Evolutionary conservation across 768 basidiomycete species (phyloP).

Genomic region (Cyclocybe cylindracea): DNA sequence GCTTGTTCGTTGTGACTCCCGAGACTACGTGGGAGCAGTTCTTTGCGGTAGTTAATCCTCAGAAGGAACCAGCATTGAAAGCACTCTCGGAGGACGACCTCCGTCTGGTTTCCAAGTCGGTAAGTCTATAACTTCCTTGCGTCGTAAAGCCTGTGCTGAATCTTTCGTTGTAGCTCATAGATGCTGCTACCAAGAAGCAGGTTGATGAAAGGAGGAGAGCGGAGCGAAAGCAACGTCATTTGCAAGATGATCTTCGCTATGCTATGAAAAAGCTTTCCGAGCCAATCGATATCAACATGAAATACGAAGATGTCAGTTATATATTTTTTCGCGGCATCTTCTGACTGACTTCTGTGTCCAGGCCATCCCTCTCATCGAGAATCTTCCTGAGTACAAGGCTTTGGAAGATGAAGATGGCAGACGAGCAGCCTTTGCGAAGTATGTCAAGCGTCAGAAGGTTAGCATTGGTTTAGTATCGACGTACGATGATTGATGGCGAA

Average conservation of each 20-base stretch:
- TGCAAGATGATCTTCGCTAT: constrained; percentile 95
- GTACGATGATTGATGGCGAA: neutral
- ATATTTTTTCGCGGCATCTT: neutral
- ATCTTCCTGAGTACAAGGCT: constrained; percentile 84
- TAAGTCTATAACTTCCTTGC: constrained; percentile 34
- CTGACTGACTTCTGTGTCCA: constrained; percentile 27
- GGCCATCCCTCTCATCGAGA: constrained; percentile 75
- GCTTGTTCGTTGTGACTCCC: constrained; percentile 42
- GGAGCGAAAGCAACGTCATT: constrained; percentile 82
- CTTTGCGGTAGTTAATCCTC: constrained; percentile 50
- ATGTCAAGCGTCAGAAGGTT: constrained; percentile 89
- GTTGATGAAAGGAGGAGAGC: constrained; percentile 85
- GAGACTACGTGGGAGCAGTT: constrained; percentile 72
- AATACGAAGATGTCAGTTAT: constrained; percentile 77
- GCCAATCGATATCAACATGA: constrained; percentile 68
- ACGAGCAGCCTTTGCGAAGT: constrained; percentile 83
- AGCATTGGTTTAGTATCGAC: constrained; percentile 9
- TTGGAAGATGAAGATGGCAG: constrained; percentile 87
- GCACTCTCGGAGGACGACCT: constrained; percentile 55
- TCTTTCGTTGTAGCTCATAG: constrained; percentile 57
- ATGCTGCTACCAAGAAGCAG: constrained; percentile 68
- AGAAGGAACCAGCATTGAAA: constrained; percentile 52
- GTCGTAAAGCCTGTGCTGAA: constrained; percentile 1
- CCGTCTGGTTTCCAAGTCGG: constrained; percentile 60
- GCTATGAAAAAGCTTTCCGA: constrained; percentile 90